Base-by-base conservation (phyloP, 108 stramenopile genomes). In the Nitzschia putrida region DNA sequence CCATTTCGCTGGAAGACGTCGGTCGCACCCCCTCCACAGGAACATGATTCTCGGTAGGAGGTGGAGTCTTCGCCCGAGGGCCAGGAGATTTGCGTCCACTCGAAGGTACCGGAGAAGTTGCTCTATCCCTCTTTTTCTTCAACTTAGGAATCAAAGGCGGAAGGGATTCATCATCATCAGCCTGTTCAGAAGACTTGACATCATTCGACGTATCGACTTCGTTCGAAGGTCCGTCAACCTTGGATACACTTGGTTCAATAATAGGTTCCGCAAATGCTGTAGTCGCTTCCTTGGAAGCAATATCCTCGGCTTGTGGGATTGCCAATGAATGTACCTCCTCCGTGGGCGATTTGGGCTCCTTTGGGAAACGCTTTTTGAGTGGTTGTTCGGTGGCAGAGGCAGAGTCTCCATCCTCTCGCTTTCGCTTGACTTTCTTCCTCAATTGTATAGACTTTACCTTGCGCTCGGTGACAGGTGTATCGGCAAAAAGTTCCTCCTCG, bases 11-110 rank as follows among this genome's bases (percentile, higher is more conserved):
- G 29, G 54, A 55, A 55, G 21, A 21, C 54, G 23, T 23, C 4
- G 29, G 29, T 34, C 29, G 29, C 4, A 34, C 29, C 4, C 29
- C 29, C 1, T 34, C 29, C 29, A 34, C 29, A 4, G 29, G 29
- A 4, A 34, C 29, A 34, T 3, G 1, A 34, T 4, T 34, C 29
- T 34, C 29, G 29, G 29, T 34, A 34, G 29, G 29, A 55, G 58
- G 58, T 2, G 61, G 61, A 9, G 61, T 21, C 18, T 25, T n/a
- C 2, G 43, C 44, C 11, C 61, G 42, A 55, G 54, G 54, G 22
- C 6, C 23, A 22, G 67, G 67, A 2, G 67, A 68, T 20, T 57
- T 68, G 67, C 67, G 67, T 42, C 41, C 52, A 20, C 42, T 66
- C 21, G 8, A 12, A 2, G 29, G 29, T 3, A 39, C 53, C 29